These are phyloP conservation scores for Talaromyces funiculosus DNA, from an alignment of 2,329 filamentous ascomycete genomes.

Conservation along the genomic window DNA sequence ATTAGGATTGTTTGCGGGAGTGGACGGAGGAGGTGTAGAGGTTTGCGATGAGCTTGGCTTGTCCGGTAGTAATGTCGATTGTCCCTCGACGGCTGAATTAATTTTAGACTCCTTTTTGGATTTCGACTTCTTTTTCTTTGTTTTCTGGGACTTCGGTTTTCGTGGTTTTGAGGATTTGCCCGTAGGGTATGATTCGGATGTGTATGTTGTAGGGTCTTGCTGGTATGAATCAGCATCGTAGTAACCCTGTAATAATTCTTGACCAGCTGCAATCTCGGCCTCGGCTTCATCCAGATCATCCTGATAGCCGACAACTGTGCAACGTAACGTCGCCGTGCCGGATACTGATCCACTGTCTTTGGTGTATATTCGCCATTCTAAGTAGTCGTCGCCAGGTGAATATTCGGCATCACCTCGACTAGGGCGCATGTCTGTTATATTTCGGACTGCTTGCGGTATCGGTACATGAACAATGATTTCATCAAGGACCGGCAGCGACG, in stretches of 20 bases:
- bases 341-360: constrained; percentile 67
- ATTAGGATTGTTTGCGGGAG: neutral
- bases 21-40: constrained; percentile 4
- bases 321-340: constrained; percentile 67
- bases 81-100: constrained; percentile 6
- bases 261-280: constrained; percentile 27
- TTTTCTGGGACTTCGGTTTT: constrained; percentile 30
- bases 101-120: constrained; percentile 22
- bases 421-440: constrained; percentile 73
- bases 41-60: constrained; percentile 16
- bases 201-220: constrained; percentile 19
- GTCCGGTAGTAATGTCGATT: constrained; percentile 15
- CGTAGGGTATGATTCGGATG: constrained; percentile 17
- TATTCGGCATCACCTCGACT: constrained; percentile 80
- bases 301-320: constrained; percentile 67
- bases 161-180: constrained; percentile 20
- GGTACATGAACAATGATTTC: constrained; percentile 74
- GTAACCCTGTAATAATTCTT: constrained; percentile 42
- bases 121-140: constrained; percentile 20
- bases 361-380: constrained; percentile 78
- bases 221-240: constrained; percentile 35
- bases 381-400: constrained; percentile 61
- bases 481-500: constrained; percentile 61
- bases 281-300: constrained; percentile 44
- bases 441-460: constrained; percentile 71